Percentiles rank a stretch among this genome's conserved stretches.
phyloP scores from a whole-genome alignment of 2,329 filamentous ascomycete genomes.

The Fusarium burgessii region DNA sequence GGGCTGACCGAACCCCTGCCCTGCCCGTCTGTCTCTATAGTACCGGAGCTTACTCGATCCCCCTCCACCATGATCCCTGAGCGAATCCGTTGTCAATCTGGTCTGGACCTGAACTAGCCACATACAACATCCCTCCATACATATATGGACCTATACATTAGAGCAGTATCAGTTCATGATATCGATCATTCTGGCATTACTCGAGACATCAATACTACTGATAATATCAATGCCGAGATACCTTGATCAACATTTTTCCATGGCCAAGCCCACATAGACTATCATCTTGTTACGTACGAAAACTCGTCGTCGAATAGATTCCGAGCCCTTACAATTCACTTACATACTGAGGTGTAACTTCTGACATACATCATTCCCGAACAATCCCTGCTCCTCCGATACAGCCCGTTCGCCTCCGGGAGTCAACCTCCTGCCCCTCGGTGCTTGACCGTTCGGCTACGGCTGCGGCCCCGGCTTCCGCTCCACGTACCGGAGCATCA shows the following conservation, averaged over 20 bases:
- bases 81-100: conserved; percentile 30
- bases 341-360: conserved; percentile 25
- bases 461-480: conserved; percentile 38
- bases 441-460: conserved; percentile 46
- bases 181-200: conserved; percentile 13
- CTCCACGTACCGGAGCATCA: conserved; percentile 48
- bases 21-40: background rate
- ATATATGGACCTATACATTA: background rate
- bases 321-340: conserved; percentile 16
- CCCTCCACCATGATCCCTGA: conserved; percentile 35
- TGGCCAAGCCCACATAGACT: conserved; percentile 10
- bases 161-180: conserved; percentile 35
- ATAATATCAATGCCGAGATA: background rate
- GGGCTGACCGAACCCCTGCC: conserved; percentile 39
- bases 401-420: conserved; percentile 43
- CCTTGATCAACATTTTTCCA: conserved; percentile 18
- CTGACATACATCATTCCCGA: conserved; percentile 21
- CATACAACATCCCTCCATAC: conserved; percentile 1
- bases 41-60: conserved; percentile 15
- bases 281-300: conserved; percentile 26
- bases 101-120: conserved; percentile 15
- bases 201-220: conserved; percentile 2
- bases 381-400: conserved; percentile 43
- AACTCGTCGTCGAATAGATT: conserved; percentile 19
- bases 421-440: conserved; percentile 15